A percentile compares a stretch with the other conserved stretches of the same genome.
phyloP scores from a whole-genome alignment of 2,329 filamentous ascomycete genomes.

The Arachnomyces sp. region DNA sequence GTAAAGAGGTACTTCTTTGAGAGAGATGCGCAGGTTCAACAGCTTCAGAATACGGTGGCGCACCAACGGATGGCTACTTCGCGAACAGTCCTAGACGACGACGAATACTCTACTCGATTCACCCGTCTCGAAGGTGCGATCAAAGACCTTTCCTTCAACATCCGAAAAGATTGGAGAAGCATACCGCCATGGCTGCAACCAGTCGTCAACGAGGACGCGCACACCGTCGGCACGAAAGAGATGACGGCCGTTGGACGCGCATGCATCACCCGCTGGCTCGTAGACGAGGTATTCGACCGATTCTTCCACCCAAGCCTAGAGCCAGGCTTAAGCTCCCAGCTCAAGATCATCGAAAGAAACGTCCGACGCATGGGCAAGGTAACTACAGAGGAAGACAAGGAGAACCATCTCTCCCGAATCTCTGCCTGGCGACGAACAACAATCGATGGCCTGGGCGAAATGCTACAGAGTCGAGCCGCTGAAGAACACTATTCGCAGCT shows the following conservation, averaged over 20 bases:
- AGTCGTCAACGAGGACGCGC: conserved; percentile 75
- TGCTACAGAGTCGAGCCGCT: conserved; percentile 57
- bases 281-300: conserved; percentile 82
- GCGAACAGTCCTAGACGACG: conserved; percentile 88
- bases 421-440: conserved; percentile 91
- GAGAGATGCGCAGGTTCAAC: conserved; percentile 78
- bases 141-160: conserved; percentile 89
- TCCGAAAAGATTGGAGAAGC: conserved; percentile 84
- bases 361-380: conserved; percentile 68
- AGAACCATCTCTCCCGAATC: conserved; percentile 77
- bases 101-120: conserved; percentile 83
- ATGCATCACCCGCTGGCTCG: conserved; percentile 79
- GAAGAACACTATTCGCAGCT: conserved; percentile 60
- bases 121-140: conserved; percentile 87
- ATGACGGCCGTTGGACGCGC: conserved; percentile 94
- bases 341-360: conserved; percentile 82
- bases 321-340: conserved; percentile 60
- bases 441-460: conserved; percentile 73
- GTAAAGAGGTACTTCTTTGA: conserved; percentile 98
- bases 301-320: conserved; percentile 91
- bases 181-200: conserved; percentile 72
- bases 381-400: conserved; percentile 75
- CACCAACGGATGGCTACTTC: conserved; percentile 93
- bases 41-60: conserved; percentile 92
- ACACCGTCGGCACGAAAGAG: conserved; percentile 84